Evolutionary conservation across 805 yeast genomes (phyloP).

Genomic region (Sugiyamaella americana): DNA sequence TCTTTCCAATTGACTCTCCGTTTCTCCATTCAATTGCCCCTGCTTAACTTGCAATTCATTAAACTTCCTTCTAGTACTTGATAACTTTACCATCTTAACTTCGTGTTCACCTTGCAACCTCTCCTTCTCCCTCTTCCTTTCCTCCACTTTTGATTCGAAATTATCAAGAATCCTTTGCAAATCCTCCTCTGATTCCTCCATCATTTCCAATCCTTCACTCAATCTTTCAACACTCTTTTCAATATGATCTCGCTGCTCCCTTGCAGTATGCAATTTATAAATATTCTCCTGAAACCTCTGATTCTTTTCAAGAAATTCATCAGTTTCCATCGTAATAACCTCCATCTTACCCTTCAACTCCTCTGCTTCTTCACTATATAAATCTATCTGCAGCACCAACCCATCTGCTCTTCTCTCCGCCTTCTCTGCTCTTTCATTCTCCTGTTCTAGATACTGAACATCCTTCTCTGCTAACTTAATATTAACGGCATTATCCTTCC

Average conservation of each 20-base stretch:
- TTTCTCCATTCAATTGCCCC: slow-evolving; percentile 50
- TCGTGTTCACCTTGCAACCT: too few species aligned
- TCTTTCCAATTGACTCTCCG: slow-evolving; percentile 17
- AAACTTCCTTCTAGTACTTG: not conserved
- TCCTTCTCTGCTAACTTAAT: slow-evolving; percentile 71
- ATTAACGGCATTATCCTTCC: slow-evolving; percentile 72
- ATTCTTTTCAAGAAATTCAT: slow-evolving; percentile 61
- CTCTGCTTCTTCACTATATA: slow-evolving; percentile 44
- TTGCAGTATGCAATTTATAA: slow-evolving; percentile 53
- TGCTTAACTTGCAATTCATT: slow-evolving; percentile 38
- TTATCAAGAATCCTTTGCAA: slow-evolving; percentile 38
- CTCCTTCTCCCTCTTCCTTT: slow-evolving; percentile 2
- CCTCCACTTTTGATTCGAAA: slow-evolving; percentile 34
- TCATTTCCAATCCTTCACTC: slow-evolving; percentile 38
- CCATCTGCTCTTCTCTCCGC: slow-evolving; percentile 44
- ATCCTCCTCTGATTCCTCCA: slow-evolving; percentile 41
- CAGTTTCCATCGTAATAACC: slow-evolving; percentile 50
- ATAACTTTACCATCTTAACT: not conserved
- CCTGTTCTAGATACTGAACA: slow-evolving; percentile 68
- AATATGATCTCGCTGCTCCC: slow-evolving; percentile 42
- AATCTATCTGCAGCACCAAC: slow-evolving; percentile 40
- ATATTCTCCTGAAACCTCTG: slow-evolving; percentile 74
- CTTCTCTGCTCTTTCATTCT: slow-evolving; percentile 63
- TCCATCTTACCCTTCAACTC: slow-evolving; percentile 46
- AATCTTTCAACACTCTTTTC: slow-evolving; percentile 49